Percentiles rank a stretch among this genome's conserved stretches.
Evolutionary conservation across 73 alveolate genomes (phyloP).

Genomic region (Loxodes magnus): DNA sequence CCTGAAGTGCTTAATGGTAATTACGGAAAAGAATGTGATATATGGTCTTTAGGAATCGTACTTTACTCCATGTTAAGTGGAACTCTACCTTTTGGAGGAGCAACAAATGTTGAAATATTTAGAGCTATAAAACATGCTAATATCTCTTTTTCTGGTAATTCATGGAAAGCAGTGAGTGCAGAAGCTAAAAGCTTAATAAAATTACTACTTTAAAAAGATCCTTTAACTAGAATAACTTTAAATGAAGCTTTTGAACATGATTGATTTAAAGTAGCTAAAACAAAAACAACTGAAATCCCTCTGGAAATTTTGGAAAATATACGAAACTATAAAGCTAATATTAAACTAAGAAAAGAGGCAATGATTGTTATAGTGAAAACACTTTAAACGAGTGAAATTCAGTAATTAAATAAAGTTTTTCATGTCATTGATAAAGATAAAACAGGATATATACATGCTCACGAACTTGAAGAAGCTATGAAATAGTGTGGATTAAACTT

Average conservation of each 20-base stretch:
- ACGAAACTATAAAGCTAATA: background rate
- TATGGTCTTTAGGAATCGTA: constrained; percentile 31
- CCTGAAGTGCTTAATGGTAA: constrained; percentile 32
- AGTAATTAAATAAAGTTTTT: constrained; percentile 8
- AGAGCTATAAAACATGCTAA: constrained; percentile 13
- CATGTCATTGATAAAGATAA: constrained; percentile 24
- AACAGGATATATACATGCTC: constrained; percentile 17
- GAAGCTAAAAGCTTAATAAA: constrained; percentile 40
- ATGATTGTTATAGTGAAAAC: constrained; percentile 9
- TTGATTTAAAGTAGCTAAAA: too few relatives aligned
- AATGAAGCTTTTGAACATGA: constrained; percentile 40
- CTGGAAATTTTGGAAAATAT: constrained; percentile 4
- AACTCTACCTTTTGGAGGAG: constrained; percentile 24
- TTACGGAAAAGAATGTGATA: constrained; percentile 13
- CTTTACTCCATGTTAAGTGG: constrained; percentile 29
- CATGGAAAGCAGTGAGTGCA: background rate
- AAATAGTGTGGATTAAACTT: constrained; percentile 14
- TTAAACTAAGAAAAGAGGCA: constrained; percentile 14
- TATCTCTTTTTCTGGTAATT: background rate
- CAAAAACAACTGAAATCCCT: too few relatives aligned
- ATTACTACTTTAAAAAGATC: constrained; percentile 50
- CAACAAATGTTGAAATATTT: constrained; percentile 8
- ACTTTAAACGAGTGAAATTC: constrained; percentile 9
- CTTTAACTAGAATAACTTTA: constrained; percentile 42
- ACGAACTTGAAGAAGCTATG: constrained; percentile 9